Percentiles rank a stretch among this genome's conserved stretches.
Conservation (phyloP, 768 basidiomycete genomes). For the Amanita rimosa region DNA sequence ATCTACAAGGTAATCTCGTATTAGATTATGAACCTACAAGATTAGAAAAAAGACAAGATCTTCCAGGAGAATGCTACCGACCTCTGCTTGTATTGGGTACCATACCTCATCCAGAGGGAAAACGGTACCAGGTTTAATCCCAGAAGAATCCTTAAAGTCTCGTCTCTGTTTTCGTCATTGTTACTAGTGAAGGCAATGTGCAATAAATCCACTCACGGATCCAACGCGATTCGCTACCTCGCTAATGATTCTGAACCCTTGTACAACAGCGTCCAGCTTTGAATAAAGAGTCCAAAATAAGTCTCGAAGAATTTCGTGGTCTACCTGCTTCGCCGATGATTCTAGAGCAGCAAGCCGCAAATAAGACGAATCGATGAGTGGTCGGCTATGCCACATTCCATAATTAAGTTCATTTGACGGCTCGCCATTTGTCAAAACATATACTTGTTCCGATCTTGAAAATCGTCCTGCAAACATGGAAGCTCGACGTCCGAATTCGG, state of each 20-base stretch:
- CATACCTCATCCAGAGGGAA: constrained; percentile 85
- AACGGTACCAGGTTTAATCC: constrained; percentile 60
- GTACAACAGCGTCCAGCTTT: constrained; percentile 87
- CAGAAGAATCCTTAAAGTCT: constrained; percentile 83
- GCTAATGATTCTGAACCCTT: constrained; percentile 81
- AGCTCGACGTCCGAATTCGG: constrained; percentile 59
- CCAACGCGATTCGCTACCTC: constrained; percentile 89
- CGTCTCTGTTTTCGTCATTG: constrained; percentile 47
- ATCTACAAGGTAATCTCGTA: constrained; percentile 87
- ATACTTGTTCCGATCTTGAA: constrained; percentile 37
- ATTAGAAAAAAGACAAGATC: constrained; percentile 1
- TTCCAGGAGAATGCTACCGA: constrained; percentile 18
- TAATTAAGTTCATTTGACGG: constrained; percentile 14
- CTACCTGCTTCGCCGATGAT: constrained; percentile 54
- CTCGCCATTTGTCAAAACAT: constrained; percentile 31
- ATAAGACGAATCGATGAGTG: constrained; percentile 11
- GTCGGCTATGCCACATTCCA: constrained; percentile 3
- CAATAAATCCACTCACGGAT: constrained; percentile 50
- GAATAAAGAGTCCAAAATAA: constrained; percentile 97
- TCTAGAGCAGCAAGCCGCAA: constrained; percentile 67
- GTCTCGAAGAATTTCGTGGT: constrained; percentile 82
- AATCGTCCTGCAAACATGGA: constrained; percentile 24
- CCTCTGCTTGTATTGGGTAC: constrained; percentile 84
- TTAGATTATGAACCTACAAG: constrained; percentile 64
- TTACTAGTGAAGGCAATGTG: background rate